Evolutionary conservation across 176 grass and related monocot genomes (phyloP).

Genomic region (Rhynchospora breviuscula): DNA sequence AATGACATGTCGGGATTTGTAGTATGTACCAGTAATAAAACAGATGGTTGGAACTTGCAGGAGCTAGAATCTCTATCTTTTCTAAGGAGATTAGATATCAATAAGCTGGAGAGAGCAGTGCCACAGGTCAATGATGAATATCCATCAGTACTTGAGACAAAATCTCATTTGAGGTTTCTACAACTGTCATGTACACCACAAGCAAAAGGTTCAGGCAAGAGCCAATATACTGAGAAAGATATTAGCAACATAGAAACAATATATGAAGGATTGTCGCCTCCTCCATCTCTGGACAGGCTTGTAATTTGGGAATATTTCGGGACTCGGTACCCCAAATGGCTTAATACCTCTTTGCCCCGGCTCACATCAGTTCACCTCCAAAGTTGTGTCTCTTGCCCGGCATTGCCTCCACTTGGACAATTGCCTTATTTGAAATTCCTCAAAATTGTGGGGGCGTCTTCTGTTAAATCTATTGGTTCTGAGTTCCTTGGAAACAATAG

Average conservation of each 20-base stretch:
- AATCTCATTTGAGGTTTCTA: not conserved
- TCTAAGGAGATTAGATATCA: not conserved
- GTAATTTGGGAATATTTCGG: not conserved
- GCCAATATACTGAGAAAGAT: not conserved
- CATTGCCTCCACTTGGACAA: constrained; percentile 22
- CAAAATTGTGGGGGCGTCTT: not conserved
- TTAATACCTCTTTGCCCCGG: not conserved
- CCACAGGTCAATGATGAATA: not conserved
- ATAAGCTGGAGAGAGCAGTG: not conserved
- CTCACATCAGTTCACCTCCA: not conserved
- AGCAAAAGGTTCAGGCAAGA: not conserved
- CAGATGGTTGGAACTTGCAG: not conserved
- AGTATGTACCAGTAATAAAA: not conserved
- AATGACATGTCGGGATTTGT: constrained; percentile 9
- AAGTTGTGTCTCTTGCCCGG: not conserved
- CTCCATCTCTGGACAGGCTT: not conserved
- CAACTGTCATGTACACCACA: accelerated
- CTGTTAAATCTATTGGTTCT: constrained; percentile 10
- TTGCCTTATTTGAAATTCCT: constrained; percentile 24
- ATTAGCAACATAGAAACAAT: constrained; percentile 5
- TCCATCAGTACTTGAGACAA: not conserved
- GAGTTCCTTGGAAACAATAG: constrained; percentile 4
- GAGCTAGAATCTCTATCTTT: not conserved
- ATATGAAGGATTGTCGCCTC: constrained; percentile 23
- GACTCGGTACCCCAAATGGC: not conserved